Conservation (phyloP, 176 grass and related monocot genomes). For the Oryza glumipatula region DNA sequence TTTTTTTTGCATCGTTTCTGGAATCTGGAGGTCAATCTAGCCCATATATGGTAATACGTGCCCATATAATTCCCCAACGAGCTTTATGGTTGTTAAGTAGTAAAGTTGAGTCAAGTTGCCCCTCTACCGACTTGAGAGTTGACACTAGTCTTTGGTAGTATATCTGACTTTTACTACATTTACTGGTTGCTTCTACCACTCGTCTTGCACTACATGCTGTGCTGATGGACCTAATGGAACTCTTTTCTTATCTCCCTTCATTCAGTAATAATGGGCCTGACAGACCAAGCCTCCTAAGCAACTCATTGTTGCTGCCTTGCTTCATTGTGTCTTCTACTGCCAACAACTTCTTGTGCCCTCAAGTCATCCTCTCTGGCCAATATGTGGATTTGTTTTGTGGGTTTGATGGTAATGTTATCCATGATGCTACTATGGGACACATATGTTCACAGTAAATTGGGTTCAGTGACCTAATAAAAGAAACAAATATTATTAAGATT, state of each 20-base stretch:
- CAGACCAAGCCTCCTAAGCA: neutral
- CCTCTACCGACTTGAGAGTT: neutral
- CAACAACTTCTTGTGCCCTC: too few species aligned
- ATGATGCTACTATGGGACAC: neutral
- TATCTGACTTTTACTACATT: neutral
- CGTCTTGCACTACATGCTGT: neutral
- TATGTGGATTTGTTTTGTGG: neutral
- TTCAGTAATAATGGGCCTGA: neutral
- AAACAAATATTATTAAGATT: neutral
- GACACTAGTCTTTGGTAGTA: neutral
- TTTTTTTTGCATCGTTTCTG: constrained; percentile 7
- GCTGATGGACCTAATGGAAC: neutral
- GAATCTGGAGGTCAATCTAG: neutral
- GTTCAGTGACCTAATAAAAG: neutral
- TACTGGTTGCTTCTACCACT: neutral
- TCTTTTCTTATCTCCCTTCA: neutral
- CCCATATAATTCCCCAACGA: neutral
- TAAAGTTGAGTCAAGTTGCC: neutral
- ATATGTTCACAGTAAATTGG: neutral
- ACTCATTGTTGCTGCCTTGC: neutral
- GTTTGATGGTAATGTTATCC: neutral
- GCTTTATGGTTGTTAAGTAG: neutral
- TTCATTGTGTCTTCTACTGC: neutral
- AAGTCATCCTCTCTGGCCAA: neutral
- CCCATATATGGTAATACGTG: constrained; percentile 1